A percentile compares a stretch with the other conserved stretches of the same genome.
Conservation (phyloP, 2,329 filamentous ascomycete genomes). For the Grosmannia clavigera region DNA sequence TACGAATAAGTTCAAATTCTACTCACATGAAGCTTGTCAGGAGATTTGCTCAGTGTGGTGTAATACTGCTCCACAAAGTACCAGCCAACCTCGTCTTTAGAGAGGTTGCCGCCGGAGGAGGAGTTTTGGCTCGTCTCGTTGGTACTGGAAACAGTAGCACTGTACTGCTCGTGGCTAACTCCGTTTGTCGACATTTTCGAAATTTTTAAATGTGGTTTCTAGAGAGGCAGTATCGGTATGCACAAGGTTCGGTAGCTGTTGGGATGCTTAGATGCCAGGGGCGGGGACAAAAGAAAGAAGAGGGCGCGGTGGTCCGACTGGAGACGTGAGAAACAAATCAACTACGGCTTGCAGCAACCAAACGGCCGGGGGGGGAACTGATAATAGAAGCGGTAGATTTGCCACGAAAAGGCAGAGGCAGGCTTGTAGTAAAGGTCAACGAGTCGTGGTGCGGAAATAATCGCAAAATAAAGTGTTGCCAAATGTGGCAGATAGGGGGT, state of each 20-base stretch:
- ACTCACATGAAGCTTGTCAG: conserved; percentile 78
- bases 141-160: conserved; percentile 19
- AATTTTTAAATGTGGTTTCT: neutral
- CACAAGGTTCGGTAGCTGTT: too few species aligned
- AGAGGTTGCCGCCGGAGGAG: conserved; percentile 33
- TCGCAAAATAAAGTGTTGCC: neutral
- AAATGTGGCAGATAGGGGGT: neutral
- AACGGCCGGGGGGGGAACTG: neutral
- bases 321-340: neutral
- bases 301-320: neutral
- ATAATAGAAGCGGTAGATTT: neutral
- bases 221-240: neutral
- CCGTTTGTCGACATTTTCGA: conserved; percentile 45
- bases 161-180: conserved; percentile 27
- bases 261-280: neutral
- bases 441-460: neutral
- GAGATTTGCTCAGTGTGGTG: conserved; percentile 86
- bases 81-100: conserved; percentile 96
- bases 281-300: neutral
- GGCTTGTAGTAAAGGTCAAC: too few species aligned
- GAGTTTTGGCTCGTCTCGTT: conserved; percentile 19
- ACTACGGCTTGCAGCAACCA: neutral
- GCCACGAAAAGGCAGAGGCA: neutral
- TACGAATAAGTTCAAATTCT: neutral
- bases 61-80: conserved; percentile 99